phyloP scores from a whole-genome alignment of 1,139 yeast genomes.

The Yamadazyma songkhlaensis region DNA sequence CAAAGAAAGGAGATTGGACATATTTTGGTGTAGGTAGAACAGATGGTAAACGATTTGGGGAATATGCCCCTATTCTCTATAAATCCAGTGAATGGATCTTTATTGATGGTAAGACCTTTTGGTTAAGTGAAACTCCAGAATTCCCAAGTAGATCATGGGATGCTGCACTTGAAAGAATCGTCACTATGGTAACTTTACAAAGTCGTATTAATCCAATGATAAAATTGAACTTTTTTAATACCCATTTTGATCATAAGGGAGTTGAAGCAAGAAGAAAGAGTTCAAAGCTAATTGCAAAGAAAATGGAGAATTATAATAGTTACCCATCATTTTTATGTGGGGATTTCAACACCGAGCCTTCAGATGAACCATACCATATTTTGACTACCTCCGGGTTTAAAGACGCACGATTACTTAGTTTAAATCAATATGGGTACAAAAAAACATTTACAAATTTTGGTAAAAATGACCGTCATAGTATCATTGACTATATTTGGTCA shows the following conservation, averaged over 20 bases:
- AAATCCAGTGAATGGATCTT: slow-evolving; percentile 29
- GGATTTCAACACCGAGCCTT: slow-evolving; percentile 56
- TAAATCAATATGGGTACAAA: slow-evolving; percentile 40
- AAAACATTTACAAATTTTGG: slow-evolving; percentile 51
- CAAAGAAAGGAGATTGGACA: slow-evolving; percentile 24
- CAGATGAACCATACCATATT: slow-evolving; percentile 46
- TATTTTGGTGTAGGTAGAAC: slow-evolving; percentile 35
- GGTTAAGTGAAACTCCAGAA: slow-evolving; percentile 33
- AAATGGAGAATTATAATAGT: slow-evolving; percentile 34
- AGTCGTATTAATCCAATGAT: slow-evolving; percentile 24
- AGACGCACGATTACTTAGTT: slow-evolving; percentile 28
- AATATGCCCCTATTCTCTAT: slow-evolving; percentile 33
- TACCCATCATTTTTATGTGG: slow-evolving; percentile 46
- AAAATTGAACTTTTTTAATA: slow-evolving; percentile 46
- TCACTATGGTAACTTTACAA: slow-evolving; percentile 42
- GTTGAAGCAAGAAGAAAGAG: slow-evolving; percentile 44
- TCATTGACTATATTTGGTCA: slow-evolving; percentile 52
- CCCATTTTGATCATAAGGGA: slow-evolving; percentile 60
- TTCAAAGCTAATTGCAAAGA: slow-evolving; percentile 44
- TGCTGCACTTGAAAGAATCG: slow-evolving; percentile 48
- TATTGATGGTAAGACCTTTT: slow-evolving; percentile 28
- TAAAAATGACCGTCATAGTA: slow-evolving; percentile 20
- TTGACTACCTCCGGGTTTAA: slow-evolving; percentile 31
- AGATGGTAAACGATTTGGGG: slow-evolving; percentile 32
- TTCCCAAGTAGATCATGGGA: slow-evolving; percentile 49